Conservation (phyloP, 805 yeast species). For the Phaffomyces opuntiae region DNA sequence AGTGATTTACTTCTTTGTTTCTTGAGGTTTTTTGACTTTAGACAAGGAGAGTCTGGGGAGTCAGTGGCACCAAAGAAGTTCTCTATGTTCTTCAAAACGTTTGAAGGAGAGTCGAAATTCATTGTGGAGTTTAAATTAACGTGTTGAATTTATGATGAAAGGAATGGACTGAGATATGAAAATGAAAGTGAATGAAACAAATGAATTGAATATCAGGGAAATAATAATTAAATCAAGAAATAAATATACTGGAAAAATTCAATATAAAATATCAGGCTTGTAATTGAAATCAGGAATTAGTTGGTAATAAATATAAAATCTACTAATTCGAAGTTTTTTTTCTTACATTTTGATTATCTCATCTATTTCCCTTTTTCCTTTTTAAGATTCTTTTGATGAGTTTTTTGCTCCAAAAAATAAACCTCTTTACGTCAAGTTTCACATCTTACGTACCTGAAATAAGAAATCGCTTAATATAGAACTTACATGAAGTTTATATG, state of each 20-base stretch:
- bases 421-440: too few relatives aligned
- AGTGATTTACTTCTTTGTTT: slow-evolving; percentile 9
- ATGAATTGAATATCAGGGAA: not conserved
- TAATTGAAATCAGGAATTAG: too few relatives aligned
- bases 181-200: not conserved
- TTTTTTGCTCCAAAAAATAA: not conserved
- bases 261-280: too few relatives aligned
- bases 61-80: slow-evolving; percentile 12
- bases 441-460: too few relatives aligned
- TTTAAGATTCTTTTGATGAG: not conserved
- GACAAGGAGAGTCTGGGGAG: slow-evolving; percentile 23
- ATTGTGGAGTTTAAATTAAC: slow-evolving; percentile 1
- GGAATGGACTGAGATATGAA: not conserved
- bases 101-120: slow-evolving; percentile 20
- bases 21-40: slow-evolving; percentile 14
- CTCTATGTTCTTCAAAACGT: slow-evolving; percentile 17
- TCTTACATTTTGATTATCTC: not conserved
- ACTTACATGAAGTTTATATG: too few relatives aligned
- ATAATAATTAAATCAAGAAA: not conserved
- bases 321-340: too few relatives aligned
- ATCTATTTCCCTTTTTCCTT: slow-evolving; percentile 4
- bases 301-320: too few relatives aligned
- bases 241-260: too few relatives aligned
- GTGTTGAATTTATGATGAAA: not conserved
- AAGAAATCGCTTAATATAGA: too few relatives aligned